Evolutionary conservation across 306 rosid genomes (phyloP), one percentile per base, ranked within the genome.

Genomic region (Trifolium repens): DNA sequence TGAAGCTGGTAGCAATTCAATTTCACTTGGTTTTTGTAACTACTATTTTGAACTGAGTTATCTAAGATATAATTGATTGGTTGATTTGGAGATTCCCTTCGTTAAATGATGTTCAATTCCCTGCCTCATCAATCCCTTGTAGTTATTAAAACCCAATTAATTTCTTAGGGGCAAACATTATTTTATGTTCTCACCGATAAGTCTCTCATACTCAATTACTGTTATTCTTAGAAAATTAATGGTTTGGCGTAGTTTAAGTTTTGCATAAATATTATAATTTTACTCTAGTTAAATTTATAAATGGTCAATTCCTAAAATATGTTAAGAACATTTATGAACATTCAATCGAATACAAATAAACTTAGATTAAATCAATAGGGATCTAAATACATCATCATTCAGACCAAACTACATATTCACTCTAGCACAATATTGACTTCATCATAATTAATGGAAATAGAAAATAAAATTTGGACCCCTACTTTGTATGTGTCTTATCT

Each of bases 31-130:
- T 30, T 53, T 50, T 52, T 75, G 39, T 47, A 15, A 10, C 66
- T 39, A 9, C 9, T 32, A 68, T 68, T 67, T 55, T 30, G 62
- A 8, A 57, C 46, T 26, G 66, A 26, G 37, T 44, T 77, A 58
- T 13, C 60, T 43, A 35, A 64, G 30, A 75, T 14, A 40, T 42
- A 67, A 42, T 30, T 52, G 7, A 66, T 53, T 46, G 15, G 35
- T 76, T 42, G 47, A 67, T 77, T 4, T 43, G 54, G 69, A 68
- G 69, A 44, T 77, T 55, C 69, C 47, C 69, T 68, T 7, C 61
- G 19, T 57, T 58, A 68, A 44, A 52, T 68, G 40, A 32, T 77
- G 7, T 19, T 5, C 26, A 43, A 30, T 77, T 68, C 75, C 39
- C 26, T 57, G 26, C 19, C 22, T 16, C 35, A 58, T 58, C 54